These are phyloP conservation scores for Rusavskia elegans DNA, from an alignment of 495 filamentous ascomycete species.

Conservation along the genomic window DNA sequence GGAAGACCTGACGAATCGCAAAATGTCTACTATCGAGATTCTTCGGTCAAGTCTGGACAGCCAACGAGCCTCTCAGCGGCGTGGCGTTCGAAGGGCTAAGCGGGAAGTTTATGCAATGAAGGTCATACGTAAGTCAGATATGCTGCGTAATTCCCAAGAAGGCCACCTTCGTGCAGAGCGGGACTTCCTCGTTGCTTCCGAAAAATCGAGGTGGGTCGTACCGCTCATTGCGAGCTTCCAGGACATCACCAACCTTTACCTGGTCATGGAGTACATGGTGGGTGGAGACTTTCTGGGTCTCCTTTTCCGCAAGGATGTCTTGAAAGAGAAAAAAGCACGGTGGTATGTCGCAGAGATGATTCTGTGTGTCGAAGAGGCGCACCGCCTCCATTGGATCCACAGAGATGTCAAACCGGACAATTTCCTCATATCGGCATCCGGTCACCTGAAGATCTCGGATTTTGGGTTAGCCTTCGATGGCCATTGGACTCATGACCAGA, in stretches of 20 bases:
- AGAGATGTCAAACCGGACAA: constrained; percentile 96
- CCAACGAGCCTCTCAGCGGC: constrained; percentile 1
- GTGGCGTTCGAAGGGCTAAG: constrained; percentile 16
- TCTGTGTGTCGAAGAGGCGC: constrained; percentile 81
- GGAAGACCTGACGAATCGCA: constrained; percentile 1
- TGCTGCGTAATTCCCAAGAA: constrained; percentile 81
- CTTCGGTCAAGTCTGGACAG: constrained; percentile 19
- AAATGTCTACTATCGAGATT: constrained; percentile 9
- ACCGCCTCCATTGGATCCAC: constrained; percentile 77
- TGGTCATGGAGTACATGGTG: constrained; percentile 96
- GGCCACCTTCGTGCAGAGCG: constrained; percentile 81
- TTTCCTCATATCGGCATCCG: constrained; percentile 73
- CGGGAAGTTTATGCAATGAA: constrained; percentile 85
- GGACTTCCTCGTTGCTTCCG: constrained; percentile 77
- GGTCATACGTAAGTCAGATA: constrained; percentile 79
- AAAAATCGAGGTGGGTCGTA: constrained; percentile 73
- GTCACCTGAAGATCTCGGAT: constrained; percentile 88
- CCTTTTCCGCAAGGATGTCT: constrained; percentile 63
- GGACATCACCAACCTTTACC: constrained; percentile 65
- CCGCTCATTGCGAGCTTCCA: constrained; percentile 81
- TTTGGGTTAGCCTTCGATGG: constrained; percentile 92
- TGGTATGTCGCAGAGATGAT: constrained; percentile 96
- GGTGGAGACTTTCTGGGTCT: constrained; percentile 85
- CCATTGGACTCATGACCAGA: constrained; percentile 80
- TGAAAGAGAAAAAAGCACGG: constrained; percentile 59